Percentiles rank a stretch among this genome's conserved stretches.
phyloP scores from a whole-genome alignment of 2,329 filamentous ascomycete genomes.

The Microcyclosporella mali region DNA sequence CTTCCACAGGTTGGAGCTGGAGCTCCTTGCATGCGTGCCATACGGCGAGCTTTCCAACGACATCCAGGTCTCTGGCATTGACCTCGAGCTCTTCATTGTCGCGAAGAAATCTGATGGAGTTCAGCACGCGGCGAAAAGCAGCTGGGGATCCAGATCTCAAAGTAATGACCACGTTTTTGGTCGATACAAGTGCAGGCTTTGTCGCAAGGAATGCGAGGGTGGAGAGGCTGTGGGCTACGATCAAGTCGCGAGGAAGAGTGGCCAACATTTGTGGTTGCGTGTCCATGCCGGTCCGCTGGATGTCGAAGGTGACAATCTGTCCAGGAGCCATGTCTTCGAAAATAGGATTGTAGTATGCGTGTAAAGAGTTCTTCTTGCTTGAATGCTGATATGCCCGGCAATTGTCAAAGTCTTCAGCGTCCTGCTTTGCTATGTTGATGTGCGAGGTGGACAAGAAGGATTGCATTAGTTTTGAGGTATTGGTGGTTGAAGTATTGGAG shows the following conservation, averaged over 20 bases:
- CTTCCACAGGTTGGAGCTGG: background rate
- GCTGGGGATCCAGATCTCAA: slow-evolving; percentile 4
- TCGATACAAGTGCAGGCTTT: background rate
- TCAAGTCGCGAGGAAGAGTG: slow-evolving; percentile 1
- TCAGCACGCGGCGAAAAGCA: slow-evolving; percentile 7
- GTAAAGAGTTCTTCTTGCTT: too few relatives aligned
- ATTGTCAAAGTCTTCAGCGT: too few relatives aligned
- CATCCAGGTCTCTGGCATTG: background rate
- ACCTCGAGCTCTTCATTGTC: slow-evolving; percentile 3
- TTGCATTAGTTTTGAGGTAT: too few relatives aligned
- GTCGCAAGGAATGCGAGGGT: slow-evolving; percentile 2
- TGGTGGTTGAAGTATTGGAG: too few relatives aligned
- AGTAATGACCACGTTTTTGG: background rate
- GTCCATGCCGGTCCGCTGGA: slow-evolving; percentile 1
- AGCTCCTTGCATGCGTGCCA: slow-evolving; percentile 7
- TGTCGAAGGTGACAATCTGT: slow-evolving; percentile 1
- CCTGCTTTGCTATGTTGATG: too few relatives aligned
- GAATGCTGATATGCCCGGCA: too few relatives aligned
- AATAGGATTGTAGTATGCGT: too few relatives aligned
- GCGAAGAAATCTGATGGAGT: background rate
- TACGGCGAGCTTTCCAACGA: background rate
- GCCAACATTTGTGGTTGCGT: background rate
- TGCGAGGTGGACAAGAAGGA: too few relatives aligned
- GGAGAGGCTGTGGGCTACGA: slow-evolving; percentile 1
- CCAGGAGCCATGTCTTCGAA: background rate